Base-by-base conservation (phyloP, 1,284 basidiomycete species). In the Austroboletus novae-zelandiae region DNA sequence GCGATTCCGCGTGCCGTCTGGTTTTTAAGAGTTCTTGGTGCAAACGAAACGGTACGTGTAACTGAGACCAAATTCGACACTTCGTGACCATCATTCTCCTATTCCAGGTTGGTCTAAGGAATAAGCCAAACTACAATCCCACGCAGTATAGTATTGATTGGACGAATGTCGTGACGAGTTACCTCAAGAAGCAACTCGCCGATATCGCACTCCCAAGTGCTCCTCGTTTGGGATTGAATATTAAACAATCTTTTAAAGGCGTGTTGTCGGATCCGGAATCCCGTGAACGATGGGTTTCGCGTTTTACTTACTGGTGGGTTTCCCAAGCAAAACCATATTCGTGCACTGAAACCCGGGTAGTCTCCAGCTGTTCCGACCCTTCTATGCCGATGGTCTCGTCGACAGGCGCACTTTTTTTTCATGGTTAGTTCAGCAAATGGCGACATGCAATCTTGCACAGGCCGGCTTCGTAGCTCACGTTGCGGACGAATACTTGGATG, bases 11-110 rank as follows among this genome's bases (percentile, higher is more conserved):
- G 97, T 25, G 97, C 97, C 0, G 79, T 97, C 4, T 99, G 97
- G 97, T 94, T 97, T 67, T 80, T 98, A 29, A 81, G 94, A 13
- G 91, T 95, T 1, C 84, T 96, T 48, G 97, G 96, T n/a, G 91
- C 90, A 1, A 94, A 94, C 60, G 96, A 99, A 69, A 94, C 94
- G 37, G 89, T 93, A 11, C 10, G 29, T 10, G 29, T 61, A 17
- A 45, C 43, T 25, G 11, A n/a, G 25, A 17, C 15, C 40, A 36
- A 9, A 30, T 40, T 36, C 27, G 5, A 15, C 15, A 6, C 10
- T 29, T 35, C 40, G 23, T 29, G 5, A 2, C 4, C 27, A 9
- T 18, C 50, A 15, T 61, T 35, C 11, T 25, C 15, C 42, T 42
- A 40, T 20, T 39, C 17, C 40, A 89, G 79, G 83, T 88, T 43